Conservation (phyloP, 2,329 filamentous ascomycete genomes). For the Aspergillus awamori region DNA sequence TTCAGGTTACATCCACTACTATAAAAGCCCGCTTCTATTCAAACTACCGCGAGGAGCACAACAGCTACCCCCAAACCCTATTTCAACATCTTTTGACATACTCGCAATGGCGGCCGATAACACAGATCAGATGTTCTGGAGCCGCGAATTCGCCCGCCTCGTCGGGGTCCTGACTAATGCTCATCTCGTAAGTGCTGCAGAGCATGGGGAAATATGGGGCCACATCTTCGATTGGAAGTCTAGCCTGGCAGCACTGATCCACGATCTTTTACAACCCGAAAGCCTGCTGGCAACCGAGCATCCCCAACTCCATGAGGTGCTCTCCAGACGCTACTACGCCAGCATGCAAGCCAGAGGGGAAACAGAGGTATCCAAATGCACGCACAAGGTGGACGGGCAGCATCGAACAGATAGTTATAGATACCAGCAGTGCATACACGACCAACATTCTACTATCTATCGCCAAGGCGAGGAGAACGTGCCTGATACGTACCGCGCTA, state of each 20-base stretch:
- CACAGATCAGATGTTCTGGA: too few species aligned
- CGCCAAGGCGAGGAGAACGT: neutral
- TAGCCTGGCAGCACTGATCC: neutral
- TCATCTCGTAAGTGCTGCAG: neutral
- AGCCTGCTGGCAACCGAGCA: neutral
- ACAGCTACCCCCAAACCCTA: too few species aligned
- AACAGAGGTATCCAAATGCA: neutral
- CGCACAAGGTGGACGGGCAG: neutral
- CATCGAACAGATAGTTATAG: neutral
- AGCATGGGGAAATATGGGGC: neutral
- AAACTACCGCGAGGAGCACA: too few species aligned
- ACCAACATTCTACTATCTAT: too few species aligned
- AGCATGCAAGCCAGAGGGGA: neutral
- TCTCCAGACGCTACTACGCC: neutral
- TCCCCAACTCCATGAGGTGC: neutral
- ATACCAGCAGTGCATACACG: neutral
- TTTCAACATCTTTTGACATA: too few species aligned
- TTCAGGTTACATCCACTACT: too few species aligned
- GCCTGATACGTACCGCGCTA: neutral
- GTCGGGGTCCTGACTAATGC: neutral
- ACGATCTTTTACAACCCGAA: neutral
- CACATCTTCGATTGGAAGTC: neutral
- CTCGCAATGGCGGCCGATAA: too few species aligned
- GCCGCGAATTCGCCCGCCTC: neutral
- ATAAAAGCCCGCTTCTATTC: too few species aligned